Base-by-base conservation (phyloP, 225 moss, liverwort and hornwort genomes). In the Antitrichia curtipendula region DNA sequence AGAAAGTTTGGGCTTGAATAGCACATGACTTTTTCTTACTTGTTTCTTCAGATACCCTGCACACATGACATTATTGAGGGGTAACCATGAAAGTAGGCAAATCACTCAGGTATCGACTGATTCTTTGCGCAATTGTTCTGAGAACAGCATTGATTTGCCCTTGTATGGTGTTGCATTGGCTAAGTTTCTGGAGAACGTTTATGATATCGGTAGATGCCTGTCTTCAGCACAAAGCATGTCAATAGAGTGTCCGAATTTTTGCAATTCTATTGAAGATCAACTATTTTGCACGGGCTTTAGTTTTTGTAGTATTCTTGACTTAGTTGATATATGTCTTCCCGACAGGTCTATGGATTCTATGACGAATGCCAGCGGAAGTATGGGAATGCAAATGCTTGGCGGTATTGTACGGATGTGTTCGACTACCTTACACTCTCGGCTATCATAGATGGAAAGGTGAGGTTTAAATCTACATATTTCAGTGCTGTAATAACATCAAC, bases 41-140 rank as follows among this genome's bases (percentile, higher is more conserved):
- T 77, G n/a, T 85, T 83, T 83, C 12, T 50, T 78, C 58, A 95
- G 95, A 89, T 99, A 96, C 89, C 99, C 99, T 89, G 99, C 97
- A 60, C 97, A 99, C 86, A 99, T 99, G 99, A 99, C 99, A 74
- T 92, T 99, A 88, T 91, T 99, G 93, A 97, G 99, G 88, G 99
- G 99, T 87, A 99, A 99, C 88, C 99, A 99, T 79, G 99, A 99
- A 92, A 99, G 99, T 95, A 95, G 99, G 91, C 99, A 99, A 95
- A 99, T 99, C 82, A 99, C 99, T 86, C 99, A 99, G 99, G 99
- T 99, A 92, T 78, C 3, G 81, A 59, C 43, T n/a, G 23, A 53
- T 83, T 65, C 73, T 72, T 63, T 57, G 75, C 73, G n/a, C 32
- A 31, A 64, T 40, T 87, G 52, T n/a, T 65, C 25, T 53, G 53